Percentiles rank a stretch among this genome's conserved stretches.
These are phyloP conservation scores for Calendula officinalis DNA, from an alignment of 129 eudicot genomes.

Conservation along the genomic window DNA sequence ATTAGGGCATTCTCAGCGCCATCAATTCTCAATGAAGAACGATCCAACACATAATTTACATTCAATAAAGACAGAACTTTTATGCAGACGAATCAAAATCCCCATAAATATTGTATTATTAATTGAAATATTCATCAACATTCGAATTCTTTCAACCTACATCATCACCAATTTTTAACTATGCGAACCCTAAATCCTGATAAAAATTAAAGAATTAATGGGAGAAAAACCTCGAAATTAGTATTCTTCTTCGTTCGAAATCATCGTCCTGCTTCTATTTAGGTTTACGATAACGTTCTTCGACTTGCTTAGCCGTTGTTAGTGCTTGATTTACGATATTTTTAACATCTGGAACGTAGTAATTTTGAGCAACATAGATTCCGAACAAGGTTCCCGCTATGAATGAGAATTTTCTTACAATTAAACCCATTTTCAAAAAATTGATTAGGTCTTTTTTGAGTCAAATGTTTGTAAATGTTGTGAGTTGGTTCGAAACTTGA, in stretches of 20 bases:
- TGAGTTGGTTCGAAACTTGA: background rate
- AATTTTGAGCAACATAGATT: conserved; percentile 10
- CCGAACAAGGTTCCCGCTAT: conserved; percentile 9
- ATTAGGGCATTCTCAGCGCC: too few species aligned
- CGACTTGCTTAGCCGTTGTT: conserved; percentile 1
- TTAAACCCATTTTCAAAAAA: background rate
- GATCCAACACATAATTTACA: too few species aligned
- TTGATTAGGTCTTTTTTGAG: background rate
- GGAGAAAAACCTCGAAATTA: too few species aligned
- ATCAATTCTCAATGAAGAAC: too few species aligned
- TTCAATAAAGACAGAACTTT: too few species aligned
- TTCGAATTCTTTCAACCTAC: too few species aligned
- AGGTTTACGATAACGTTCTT: conserved; percentile 1
- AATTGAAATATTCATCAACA: too few species aligned
- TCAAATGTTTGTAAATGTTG: background rate
- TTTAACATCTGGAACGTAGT: conserved; percentile 15
- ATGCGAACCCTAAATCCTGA: too few species aligned
- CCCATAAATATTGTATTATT: too few species aligned
- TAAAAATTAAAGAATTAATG: too few species aligned
- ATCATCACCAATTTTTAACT: too few species aligned
- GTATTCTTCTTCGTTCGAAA: background rate
- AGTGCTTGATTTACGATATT: background rate
- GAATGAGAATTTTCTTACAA: background rate
- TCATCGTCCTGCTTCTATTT: background rate
- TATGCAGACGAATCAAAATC: too few species aligned